phyloP scores from a whole-genome alignment of 192 early-diverging fungal genomes.

The Piromyces sp. region DNA sequence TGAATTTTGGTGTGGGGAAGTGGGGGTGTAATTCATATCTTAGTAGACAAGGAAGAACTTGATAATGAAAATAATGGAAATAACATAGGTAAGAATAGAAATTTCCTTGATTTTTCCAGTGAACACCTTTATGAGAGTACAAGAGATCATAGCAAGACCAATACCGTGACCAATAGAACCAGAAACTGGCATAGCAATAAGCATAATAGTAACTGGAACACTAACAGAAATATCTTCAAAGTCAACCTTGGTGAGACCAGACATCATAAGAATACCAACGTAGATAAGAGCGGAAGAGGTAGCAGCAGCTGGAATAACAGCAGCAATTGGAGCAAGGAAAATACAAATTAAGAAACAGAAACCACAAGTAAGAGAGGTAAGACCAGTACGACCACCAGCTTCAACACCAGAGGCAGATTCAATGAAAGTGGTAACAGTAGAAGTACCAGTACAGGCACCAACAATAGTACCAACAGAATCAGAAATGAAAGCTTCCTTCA shows the following conservation, averaged over 20 bases:
- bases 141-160: background rate
- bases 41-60: background rate
- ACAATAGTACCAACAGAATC: constrained; percentile 49
- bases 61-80: background rate
- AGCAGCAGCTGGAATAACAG: constrained; percentile 68
- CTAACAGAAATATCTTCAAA: background rate
- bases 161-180: background rate
- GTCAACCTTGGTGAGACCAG: background rate
- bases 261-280: constrained; percentile 66
- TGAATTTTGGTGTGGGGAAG: no score
- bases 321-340: constrained; percentile 73
- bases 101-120: background rate
- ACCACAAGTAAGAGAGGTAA: constrained; percentile 47
- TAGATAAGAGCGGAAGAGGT: constrained; percentile 64
- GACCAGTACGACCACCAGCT: constrained; percentile 60
- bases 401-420: constrained; percentile 70
- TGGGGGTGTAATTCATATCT: no score
- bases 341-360: constrained; percentile 58
- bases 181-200: background rate
- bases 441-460: constrained; percentile 53
- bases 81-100: background rate
- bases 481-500: constrained; percentile 55
- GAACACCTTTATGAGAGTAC: background rate
- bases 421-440: constrained; percentile 60
- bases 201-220: background rate